A percentile compares a stretch with the other conserved stretches of the same genome.
phyloP scores from a whole-genome alignment of 2,329 filamentous ascomycete genomes.

The Aspergillus arachidicola region DNA sequence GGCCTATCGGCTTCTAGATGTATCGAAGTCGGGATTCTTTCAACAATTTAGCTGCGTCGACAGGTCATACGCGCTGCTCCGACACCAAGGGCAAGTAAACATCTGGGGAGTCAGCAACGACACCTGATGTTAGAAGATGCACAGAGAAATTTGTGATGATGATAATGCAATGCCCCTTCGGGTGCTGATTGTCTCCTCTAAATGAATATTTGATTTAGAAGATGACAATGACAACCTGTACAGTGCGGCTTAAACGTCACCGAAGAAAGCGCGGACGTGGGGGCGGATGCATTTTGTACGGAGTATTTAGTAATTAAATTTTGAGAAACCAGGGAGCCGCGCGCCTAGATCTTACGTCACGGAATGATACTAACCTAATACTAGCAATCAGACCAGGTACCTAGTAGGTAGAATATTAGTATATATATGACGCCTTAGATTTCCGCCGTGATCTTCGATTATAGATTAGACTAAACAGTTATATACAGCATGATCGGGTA shows the following conservation, averaged over 20 bases:
- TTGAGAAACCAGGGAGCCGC: background rate
- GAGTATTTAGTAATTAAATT: background rate
- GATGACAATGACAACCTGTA: background rate
- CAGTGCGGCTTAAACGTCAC: background rate
- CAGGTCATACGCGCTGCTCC: slow-evolving; percentile 20
- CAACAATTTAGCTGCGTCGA: slow-evolving; percentile 11
- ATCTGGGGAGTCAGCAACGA: slow-evolving; percentile 15
- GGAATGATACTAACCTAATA: background rate
- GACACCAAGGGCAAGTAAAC: slow-evolving; percentile 16
- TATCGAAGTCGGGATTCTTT: slow-evolving; percentile 9
- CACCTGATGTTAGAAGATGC: background rate
- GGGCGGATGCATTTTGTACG: background rate
- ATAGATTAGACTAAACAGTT: slow-evolving; percentile 24
- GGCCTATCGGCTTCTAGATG: slow-evolving; percentile 1
- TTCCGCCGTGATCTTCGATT: slow-evolving; percentile 9
- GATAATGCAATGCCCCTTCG: too few relatives aligned
- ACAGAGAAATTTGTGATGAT: background rate
- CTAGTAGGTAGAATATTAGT: too few relatives aligned
- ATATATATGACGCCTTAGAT: background rate
- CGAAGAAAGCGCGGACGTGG: background rate
- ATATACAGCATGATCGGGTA: slow-evolving; percentile 24
- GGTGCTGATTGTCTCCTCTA: background rate
- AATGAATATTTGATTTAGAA: background rate
- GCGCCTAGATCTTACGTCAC: slow-evolving; percentile 11
- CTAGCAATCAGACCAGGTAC: too few relatives aligned